Evolutionary conservation across 805 yeast genomes (phyloP), one percentile per base, ranked within the genome.

Genomic region (Ogataea naganishii): DNA sequence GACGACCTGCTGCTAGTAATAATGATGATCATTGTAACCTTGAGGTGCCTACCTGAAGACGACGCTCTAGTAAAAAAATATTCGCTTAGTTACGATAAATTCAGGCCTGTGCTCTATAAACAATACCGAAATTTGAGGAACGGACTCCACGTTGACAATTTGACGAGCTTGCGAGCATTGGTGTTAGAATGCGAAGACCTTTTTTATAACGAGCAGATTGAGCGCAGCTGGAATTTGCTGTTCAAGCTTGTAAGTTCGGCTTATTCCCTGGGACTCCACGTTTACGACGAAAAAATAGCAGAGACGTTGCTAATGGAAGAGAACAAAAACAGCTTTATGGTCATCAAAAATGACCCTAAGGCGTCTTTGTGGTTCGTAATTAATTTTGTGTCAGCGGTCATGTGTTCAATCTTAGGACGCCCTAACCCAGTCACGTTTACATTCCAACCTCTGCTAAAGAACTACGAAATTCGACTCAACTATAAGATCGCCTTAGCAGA

Each of bases 251-350:
- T 70, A 24, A 57, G 72, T 12, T 60, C 64, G 14, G 69, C 74
- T 1, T 70, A 64, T 41, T 58, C 73, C 1, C 55, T 69, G 31
- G 76, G 75, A 0, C 44, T 70, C 13, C 75, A 70, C 45, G 74
- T 69, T 17, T 46, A 55, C 37, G 56, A 52, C 40, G 38, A 55
- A 32, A 40, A 40, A 23, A 53, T 53, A n/a, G 56, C 41, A 10
- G 36, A 45, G n/a, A 41, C 52, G n/a, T 32, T 55, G 27, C 42
- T 45, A 26, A 21, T 36, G 13, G 52, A 46, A 26, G 56, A 51
- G n/a, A 53, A 48, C 26, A 58, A 56, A 23, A 39, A 40, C 16
- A 46, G 52, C 14, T 40, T 44, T 24, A 45, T 38, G 26, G 43
- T 53, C 18, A 46, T 54, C 5, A 38, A 38, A 29, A 39, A 42